These are phyloP conservation scores for Diplodia intermedia DNA, from an alignment of 2,329 filamentous ascomycete genomes.

Conservation along the genomic window DNA sequence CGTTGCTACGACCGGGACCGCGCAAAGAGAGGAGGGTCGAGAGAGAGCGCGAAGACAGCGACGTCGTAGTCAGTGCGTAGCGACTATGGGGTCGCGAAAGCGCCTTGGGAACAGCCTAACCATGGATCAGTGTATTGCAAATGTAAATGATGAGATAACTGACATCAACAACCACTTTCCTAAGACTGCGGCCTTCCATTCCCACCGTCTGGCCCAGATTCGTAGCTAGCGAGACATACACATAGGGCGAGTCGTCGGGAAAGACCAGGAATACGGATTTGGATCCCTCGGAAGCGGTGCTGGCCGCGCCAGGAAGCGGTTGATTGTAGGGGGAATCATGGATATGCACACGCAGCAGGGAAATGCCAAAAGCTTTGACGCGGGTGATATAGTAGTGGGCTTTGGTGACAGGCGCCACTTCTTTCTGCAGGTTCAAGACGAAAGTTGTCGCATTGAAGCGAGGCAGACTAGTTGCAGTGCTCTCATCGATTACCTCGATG, in stretches of 20 bases:
- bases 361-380: constrained; percentile 71
- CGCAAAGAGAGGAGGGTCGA: constrained; percentile 71
- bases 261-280: constrained; percentile 82
- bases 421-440: constrained; percentile 74
- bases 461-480: constrained; percentile 56
- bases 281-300: constrained; percentile 61
- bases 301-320: constrained; percentile 35
- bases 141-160: not conserved
- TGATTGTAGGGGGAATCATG: constrained; percentile 75
- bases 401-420: constrained; percentile 79
- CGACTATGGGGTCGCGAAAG: constrained; percentile 76
- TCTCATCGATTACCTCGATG: constrained; percentile 50
- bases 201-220: constrained; percentile 46
- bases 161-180: constrained; percentile 71
- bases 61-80: constrained; percentile 72
- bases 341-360: constrained; percentile 79
- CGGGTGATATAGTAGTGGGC: constrained; percentile 82
- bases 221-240: constrained; percentile 68
- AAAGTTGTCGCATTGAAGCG: constrained; percentile 84
- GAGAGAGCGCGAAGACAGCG: constrained; percentile 74
- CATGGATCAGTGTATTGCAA: not conserved
- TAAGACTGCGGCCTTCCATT: constrained; percentile 61
- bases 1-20: constrained; percentile 73
- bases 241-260: constrained; percentile 77
- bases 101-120: constrained; percentile 75